Percentiles rank a stretch among this genome's conserved stretches.
phyloP scores from a whole-genome alignment of 805 yeast species.

The Saturnispora zaruensis region DNA sequence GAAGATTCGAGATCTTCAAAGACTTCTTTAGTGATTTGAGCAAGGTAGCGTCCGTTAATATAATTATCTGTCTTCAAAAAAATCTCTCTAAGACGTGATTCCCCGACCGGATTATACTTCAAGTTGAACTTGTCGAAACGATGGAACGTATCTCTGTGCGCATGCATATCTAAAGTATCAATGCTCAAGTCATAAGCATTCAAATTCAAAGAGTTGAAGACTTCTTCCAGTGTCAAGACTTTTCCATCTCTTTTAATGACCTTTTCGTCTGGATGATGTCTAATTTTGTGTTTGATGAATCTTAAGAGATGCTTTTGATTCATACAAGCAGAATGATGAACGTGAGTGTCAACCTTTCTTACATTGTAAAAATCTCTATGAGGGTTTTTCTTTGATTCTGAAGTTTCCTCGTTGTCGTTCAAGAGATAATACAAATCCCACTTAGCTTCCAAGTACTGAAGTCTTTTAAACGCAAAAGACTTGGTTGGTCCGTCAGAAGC shows the following conservation, averaged over 20 bases:
- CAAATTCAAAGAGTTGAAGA: conserved; percentile 80
- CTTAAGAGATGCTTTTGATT: conserved; percentile 94
- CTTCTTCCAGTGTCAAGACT: conserved; percentile 77
- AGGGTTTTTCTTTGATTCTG: conserved; percentile 85
- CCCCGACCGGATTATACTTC: conserved; percentile 97
- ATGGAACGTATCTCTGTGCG: conserved; percentile 96
- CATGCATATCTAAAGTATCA: conserved; percentile 98
- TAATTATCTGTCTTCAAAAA: conserved; percentile 93
- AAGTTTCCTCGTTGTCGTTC: conserved; percentile 88
- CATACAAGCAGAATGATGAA: conserved; percentile 99
- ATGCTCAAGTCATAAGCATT: conserved; percentile 93
- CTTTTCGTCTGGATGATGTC: conserved; percentile 75
- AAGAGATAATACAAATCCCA: conserved; percentile 86
- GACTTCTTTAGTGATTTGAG: conserved; percentile 90
- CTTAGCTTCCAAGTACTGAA: conserved; percentile 91
- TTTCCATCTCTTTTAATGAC: conserved; percentile 93
- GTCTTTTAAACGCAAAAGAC: conserved; percentile 88
- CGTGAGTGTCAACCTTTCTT: conserved; percentile 96
- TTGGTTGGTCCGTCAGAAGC: conserved; percentile 95
- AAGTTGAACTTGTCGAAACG: conserved; percentile 95
- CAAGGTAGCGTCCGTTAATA: conserved; percentile 79
- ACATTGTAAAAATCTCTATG: conserved; percentile 97
- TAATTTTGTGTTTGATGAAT: conserved; percentile 89
- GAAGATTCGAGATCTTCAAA: conserved; percentile 89
- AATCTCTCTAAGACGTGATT: conserved; percentile 92